Conservation (phyloP, 768 basidiomycete genomes). For the Hypholoma fasciculare region DNA sequence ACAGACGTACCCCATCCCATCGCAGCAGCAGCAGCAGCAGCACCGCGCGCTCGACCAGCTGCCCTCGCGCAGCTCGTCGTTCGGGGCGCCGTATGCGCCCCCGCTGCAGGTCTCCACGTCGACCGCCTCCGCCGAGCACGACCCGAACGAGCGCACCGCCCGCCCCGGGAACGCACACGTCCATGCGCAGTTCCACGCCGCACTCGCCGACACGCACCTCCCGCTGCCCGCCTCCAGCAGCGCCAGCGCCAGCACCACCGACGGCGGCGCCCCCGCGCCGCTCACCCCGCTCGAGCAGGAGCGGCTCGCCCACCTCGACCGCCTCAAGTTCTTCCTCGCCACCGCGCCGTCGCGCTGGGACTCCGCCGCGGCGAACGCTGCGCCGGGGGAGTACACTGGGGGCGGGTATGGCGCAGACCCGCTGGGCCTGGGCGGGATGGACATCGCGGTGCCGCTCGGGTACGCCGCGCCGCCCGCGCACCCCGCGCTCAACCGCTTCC, state of each 20-base stretch:
- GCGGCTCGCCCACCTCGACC: constrained; percentile 71
- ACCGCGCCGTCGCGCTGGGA: constrained; percentile 83
- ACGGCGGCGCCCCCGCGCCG: constrained; percentile 37
- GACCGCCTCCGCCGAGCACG: constrained; percentile 33
- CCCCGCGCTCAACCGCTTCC: constrained; percentile 82
- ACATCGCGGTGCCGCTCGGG: constrained; percentile 10
- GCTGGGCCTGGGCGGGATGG: constrained; percentile 8
- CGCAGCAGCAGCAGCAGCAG: constrained; percentile 5
- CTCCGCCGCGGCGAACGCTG: constrained; percentile 25
- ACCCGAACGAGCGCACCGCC: constrained; percentile 49
- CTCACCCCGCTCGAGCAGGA: constrained; percentile 68
- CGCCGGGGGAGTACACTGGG: neutral
- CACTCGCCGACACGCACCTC: neutral
- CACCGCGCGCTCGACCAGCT: constrained; percentile 8
- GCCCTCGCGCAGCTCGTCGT: constrained; percentile 20
- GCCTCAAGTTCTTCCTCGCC: constrained; percentile 87
- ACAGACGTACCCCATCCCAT: neutral
- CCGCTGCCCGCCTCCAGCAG: constrained; percentile 4
- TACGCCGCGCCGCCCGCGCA: constrained; percentile 51
- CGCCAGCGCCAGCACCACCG: constrained; percentile 10
- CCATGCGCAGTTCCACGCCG: constrained; percentile 42
- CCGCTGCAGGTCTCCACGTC: constrained; percentile 41
- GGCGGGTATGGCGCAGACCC: constrained; percentile 9
- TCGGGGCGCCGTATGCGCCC: constrained; percentile 22
- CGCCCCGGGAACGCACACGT: constrained; percentile 47